These are phyloP conservation scores for Aspergillus brasiliensis DNA, from an alignment of 2,329 filamentous ascomycete species.

Conservation along the genomic window DNA sequence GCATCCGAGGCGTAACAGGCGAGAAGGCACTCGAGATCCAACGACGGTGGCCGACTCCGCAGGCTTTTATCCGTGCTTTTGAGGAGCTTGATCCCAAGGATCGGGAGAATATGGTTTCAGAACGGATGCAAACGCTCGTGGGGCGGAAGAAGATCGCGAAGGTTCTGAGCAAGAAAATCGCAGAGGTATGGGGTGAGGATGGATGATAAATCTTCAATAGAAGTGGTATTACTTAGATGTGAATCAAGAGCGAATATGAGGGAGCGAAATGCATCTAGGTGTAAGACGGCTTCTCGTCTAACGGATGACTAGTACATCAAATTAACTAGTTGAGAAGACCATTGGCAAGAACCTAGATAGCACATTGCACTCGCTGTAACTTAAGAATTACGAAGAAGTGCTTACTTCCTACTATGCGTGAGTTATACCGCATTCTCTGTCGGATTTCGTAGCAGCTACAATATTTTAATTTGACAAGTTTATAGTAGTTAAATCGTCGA, in stretches of 20 bases:
- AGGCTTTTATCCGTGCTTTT: slow-evolving; percentile 70
- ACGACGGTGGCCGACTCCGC: slow-evolving; percentile 73
- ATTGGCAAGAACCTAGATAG: no score
- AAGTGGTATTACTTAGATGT: not conserved
- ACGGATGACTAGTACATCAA: no score
- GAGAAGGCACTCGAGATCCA: slow-evolving; percentile 81
- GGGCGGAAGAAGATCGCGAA: slow-evolving; percentile 70
- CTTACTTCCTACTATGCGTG: no score
- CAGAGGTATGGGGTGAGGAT: slow-evolving; percentile 66
- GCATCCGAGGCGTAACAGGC: slow-evolving; percentile 70
- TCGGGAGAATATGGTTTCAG: slow-evolving; percentile 62
- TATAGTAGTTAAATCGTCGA: not conserved
- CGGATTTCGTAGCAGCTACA: no score
- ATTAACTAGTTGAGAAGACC: no score
- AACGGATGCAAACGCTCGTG: slow-evolving; percentile 58
- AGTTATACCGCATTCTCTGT: no score
- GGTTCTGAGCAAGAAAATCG: slow-evolving; percentile 67
- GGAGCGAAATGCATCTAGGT: no score
- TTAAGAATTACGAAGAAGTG: no score
- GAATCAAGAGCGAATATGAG: no score
- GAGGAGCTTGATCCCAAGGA: slow-evolving; percentile 56
- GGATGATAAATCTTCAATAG: slow-evolving; percentile 6
- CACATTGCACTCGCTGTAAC: no score
- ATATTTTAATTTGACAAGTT: no score
- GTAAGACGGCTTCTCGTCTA: no score